phyloP scores from a whole-genome alignment of 257 asterid species.

The Nyctanthes arbortristis region DNA sequence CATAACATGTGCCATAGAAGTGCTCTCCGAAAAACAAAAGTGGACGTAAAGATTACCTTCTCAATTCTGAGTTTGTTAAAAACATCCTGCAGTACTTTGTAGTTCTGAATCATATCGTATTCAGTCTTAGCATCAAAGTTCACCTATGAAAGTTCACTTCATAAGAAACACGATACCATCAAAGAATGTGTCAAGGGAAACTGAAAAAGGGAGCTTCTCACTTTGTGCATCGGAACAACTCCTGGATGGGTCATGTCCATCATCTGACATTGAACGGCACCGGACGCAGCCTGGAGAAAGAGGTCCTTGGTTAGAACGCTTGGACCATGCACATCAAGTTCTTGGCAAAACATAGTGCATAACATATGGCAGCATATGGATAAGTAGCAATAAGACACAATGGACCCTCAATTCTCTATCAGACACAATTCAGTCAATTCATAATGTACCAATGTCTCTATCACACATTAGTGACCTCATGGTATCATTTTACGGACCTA shows the following conservation, averaged over 20 bases:
- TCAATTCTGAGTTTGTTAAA: slow-evolving; percentile 82
- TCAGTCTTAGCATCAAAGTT: slow-evolving; percentile 93
- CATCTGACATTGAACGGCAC: slow-evolving; percentile 97
- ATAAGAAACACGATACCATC: slow-evolving; percentile 23
- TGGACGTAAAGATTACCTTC: slow-evolving; percentile 51
- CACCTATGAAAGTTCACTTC: slow-evolving; percentile 46
- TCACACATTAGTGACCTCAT: background rate
- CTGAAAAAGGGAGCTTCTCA: slow-evolving; percentile 20
- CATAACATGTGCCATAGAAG: background rate
- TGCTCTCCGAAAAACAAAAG: slow-evolving; percentile 1
- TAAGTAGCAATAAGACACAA: too few relatives aligned
- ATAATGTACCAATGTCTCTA: background rate
- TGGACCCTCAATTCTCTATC: background rate
- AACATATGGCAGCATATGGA: too few relatives aligned
- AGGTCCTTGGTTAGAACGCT: background rate
- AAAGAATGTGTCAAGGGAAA: background rate
- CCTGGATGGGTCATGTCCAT: slow-evolving; percentile 91
- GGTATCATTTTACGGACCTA: background rate
- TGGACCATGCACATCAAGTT: background rate
- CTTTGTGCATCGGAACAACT: slow-evolving; percentile 97
- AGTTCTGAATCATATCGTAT: slow-evolving; percentile 90
- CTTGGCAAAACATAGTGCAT: background rate
- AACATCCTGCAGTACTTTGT: slow-evolving; percentile 96
- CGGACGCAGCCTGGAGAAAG: slow-evolving; percentile 74
- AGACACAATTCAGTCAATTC: background rate